Conservation (phyloP, 805 yeast species). For the Lachancea fermentati region DNA sequence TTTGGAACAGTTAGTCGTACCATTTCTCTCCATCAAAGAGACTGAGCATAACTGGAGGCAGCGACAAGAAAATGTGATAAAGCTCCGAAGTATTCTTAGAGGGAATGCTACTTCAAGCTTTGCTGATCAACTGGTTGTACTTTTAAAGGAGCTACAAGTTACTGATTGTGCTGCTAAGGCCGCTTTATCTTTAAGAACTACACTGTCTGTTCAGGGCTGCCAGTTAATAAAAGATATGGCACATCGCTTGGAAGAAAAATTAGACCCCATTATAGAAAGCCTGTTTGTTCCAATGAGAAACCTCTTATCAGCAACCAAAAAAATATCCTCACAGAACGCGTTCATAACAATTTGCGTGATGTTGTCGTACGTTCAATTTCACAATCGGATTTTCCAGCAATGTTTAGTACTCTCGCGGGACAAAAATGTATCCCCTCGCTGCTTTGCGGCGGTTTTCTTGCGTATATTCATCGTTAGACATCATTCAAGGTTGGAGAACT, state of each 20-base stretch:
- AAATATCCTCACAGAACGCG: slow-evolving; percentile 34
- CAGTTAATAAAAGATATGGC: slow-evolving; percentile 65
- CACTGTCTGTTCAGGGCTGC: slow-evolving; percentile 71
- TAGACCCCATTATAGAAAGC: slow-evolving; percentile 33
- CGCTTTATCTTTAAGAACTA: slow-evolving; percentile 71
- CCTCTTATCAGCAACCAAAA: slow-evolving; percentile 36
- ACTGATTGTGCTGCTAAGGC: slow-evolving; percentile 62
- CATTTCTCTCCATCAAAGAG: slow-evolving; percentile 64
- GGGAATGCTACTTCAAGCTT: slow-evolving; percentile 45
- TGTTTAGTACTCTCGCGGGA: slow-evolving; percentile 53
- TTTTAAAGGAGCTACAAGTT: slow-evolving; percentile 36
- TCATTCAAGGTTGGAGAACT: slow-evolving; percentile 36
- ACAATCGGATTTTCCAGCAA: slow-evolving; percentile 44
- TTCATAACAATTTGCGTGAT: slow-evolving; percentile 42
- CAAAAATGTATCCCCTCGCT: slow-evolving; percentile 65
- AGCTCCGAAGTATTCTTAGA: slow-evolving; percentile 53
- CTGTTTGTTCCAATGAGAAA: slow-evolving; percentile 31
- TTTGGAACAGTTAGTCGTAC: slow-evolving; percentile 24
- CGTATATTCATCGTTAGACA: slow-evolving; percentile 55
- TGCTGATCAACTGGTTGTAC: slow-evolving; percentile 34
- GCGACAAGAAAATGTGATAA: slow-evolving; percentile 58
- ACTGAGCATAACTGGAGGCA: slow-evolving; percentile 82
- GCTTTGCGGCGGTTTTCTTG: slow-evolving; percentile 65
- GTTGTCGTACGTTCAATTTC: slow-evolving; percentile 49
- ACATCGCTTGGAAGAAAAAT: slow-evolving; percentile 18